Evolutionary conservation across 2,329 filamentous ascomycete species (phyloP).

Genomic region (Aulographum hederae): DNA sequence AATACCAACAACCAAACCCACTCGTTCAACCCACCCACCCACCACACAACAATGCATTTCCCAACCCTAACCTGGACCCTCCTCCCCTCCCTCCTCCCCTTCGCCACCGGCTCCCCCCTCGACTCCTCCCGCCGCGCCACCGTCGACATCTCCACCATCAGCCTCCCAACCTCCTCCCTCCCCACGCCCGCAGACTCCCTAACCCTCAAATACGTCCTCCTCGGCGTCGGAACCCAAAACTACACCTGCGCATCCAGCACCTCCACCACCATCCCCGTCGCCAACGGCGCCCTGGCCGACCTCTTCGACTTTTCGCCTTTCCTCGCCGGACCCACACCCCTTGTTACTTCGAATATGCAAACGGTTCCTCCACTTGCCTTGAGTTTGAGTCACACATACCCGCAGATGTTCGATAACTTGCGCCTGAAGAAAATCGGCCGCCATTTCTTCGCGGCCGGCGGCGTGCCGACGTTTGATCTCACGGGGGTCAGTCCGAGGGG

Average conservation of each 20-base stretch:
- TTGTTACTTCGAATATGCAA: conserved; percentile 9
- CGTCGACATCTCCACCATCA: not conserved
- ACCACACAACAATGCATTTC: not conserved
- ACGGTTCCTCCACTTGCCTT: conserved; percentile 2
- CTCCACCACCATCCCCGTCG: conserved; percentile 14
- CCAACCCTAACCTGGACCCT: not conserved
- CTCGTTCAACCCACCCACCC: too few species aligned
- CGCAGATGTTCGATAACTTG: not conserved
- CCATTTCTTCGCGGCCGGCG: conserved; percentile 44
- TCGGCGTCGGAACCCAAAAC: conserved; percentile 51
- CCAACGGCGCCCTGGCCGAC: conserved; percentile 39
- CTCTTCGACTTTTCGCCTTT: conserved; percentile 38
- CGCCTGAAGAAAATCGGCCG: conserved; percentile 33
- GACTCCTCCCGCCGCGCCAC: not conserved
- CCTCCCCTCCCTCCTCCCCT: not conserved
- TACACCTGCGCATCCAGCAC: conserved; percentile 35
- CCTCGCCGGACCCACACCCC: conserved; percentile 27
- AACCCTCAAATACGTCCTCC: conserved; percentile 25
- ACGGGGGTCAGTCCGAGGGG: conserved; percentile 17
- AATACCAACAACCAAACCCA: too few species aligned
- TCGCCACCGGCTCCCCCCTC: not conserved
- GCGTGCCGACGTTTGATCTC: conserved; percentile 43
- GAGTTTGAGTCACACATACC: too few species aligned
- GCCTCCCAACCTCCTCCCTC: not conserved
- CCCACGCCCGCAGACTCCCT: not conserved